Evolutionary conservation across 2,329 filamentous ascomycete species (phyloP), one percentile per base, ranked within the genome.

Genomic region (Colletotrichum orchidophilum): DNA sequence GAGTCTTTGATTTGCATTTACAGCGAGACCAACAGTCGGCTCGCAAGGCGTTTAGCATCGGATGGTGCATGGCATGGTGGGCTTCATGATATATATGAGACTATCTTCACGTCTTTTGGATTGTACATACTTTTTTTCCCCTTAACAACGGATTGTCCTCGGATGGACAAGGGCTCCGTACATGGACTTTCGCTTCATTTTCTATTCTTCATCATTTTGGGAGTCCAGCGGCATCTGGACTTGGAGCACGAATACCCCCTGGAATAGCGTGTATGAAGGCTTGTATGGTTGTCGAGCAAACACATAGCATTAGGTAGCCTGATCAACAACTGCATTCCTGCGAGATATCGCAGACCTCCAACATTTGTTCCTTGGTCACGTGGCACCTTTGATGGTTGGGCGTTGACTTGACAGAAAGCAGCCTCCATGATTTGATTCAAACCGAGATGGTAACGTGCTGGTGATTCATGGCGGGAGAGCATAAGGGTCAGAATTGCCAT

Each of bases 21-120:
- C 35, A 55, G 33, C 31, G 18, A 59, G 65, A 69, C 59, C 11
- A 59, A 46, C 53, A 58, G 8, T 24, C 31, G 68, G 69, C n/a
- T 59, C 50, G 53, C 53, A 54, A 31, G 72, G 72, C 72, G 72
- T 73, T 72, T 6, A 52, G 64, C 65, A 73, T 73, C 54, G 62
- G 70, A 31, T 27, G 58, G 65, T 66, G 65, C 70, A 70, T 53
- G 58, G 65, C 66, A 72, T 66, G 59, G 73, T 74, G 74, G 74
- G 63, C 74, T 71, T 66, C 72, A 76, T 63, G 72, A 74, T 66
- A 75, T 73, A 72, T 74, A 74, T 73, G 74, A 74, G 31, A 58
- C 29, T 59, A 49, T 73, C 74, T 71, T 50, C 62, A 52, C 59
- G 53, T 58, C 68, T 66, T 73, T 65, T 64, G 55, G 70, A 71